Evolutionary conservation across 2,329 filamentous ascomycete species (phyloP).

Genomic region (Ophiostoma sp.): DNA sequence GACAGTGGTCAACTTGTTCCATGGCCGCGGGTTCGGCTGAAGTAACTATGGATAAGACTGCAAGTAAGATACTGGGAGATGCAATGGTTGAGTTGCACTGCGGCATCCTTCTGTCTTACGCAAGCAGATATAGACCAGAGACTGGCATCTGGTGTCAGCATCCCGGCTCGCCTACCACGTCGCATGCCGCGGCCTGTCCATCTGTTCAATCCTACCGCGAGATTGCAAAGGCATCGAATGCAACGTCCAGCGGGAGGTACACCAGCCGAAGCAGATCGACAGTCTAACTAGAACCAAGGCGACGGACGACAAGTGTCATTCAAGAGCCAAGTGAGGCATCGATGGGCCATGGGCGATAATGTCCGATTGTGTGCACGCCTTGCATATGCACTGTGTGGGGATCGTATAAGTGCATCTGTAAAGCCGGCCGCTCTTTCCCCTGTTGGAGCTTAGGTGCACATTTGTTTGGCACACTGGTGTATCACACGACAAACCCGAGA

Average conservation of each 20-base stretch:
- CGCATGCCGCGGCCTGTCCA: neutral
- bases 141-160: neutral
- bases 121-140: too few species aligned
- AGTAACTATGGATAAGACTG: neutral
- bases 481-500: too few species aligned
- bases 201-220: neutral
- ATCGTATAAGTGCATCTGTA: neutral
- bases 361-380: too few species aligned
- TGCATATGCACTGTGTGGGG: neutral
- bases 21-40: neutral
- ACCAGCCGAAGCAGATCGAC: slow-evolving; percentile 1
- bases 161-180: slow-evolving; percentile 1
- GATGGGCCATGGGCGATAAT: too few species aligned
- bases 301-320: too few species aligned
- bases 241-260: neutral
- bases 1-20: neutral
- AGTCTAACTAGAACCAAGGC: too few species aligned
- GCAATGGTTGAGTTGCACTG: too few species aligned
- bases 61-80: neutral
- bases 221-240: neutral
- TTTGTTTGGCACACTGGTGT: too few species aligned
- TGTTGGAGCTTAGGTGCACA: neutral
- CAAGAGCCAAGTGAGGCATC: too few species aligned
- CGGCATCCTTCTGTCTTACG: too few species aligned
- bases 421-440: neutral